A percentile compares a stretch with the other conserved stretches of the same genome.
These are phyloP conservation scores for Penicillium cosmopolitanum DNA, from an alignment of 495 filamentous ascomycete species.

Conservation along the genomic window DNA sequence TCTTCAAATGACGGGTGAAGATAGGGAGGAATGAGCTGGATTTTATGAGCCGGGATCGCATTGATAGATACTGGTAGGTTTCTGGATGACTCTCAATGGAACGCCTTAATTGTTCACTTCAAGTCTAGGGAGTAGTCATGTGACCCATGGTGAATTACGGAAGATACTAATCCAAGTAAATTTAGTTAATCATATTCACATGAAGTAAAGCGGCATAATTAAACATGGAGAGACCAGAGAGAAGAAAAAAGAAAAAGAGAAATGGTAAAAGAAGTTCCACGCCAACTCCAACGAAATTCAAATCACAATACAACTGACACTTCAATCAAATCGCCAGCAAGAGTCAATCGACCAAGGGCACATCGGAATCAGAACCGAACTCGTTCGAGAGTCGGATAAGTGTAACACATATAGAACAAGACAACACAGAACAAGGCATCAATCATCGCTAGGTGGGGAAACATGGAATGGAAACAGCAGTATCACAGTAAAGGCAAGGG, in stretches of 20 bases:
- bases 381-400: too few relatives aligned
- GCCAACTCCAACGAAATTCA: not conserved
- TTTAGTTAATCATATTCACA: conserved; percentile 16
- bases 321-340: conserved; percentile 1
- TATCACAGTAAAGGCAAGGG: not conserved
- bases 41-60: too few relatives aligned
- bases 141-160: not conserved
- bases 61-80: too few relatives aligned
- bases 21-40: too few relatives aligned
- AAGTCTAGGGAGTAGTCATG: too few relatives aligned
- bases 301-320: not conserved
- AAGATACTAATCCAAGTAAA: not conserved
- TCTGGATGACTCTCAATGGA: too few relatives aligned
- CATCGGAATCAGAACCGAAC: not conserved
- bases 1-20: too few relatives aligned
- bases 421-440: conserved; percentile 1
- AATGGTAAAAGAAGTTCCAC: conserved; percentile 1
- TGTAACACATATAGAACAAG: not conserved
- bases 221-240: conserved; percentile 5
- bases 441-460: conserved; percentile 11
- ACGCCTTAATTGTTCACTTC: too few relatives aligned
- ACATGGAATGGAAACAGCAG: not conserved
- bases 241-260: not conserved
- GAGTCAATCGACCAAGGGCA: conserved; percentile 5
- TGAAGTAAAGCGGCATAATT: conserved; percentile 13